Conservation (phyloP, 306 rosid species). For the Oxytropis ochrocephala region DNA sequence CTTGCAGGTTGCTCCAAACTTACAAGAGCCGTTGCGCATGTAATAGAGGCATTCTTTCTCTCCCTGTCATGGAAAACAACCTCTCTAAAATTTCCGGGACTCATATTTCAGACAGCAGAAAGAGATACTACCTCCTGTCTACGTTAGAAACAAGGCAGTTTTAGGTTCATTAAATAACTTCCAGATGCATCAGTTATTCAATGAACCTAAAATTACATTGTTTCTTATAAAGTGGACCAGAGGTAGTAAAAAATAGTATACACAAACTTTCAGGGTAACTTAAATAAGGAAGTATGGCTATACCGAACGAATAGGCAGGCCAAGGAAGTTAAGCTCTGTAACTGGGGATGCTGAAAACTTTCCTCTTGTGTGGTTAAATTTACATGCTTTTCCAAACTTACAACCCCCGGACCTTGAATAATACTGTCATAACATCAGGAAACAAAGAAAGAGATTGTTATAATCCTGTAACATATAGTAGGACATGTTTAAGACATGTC, state of each 20-base stretch:
- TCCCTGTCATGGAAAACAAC: conserved; percentile 45
- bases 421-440: conserved; percentile 55
- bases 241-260: conserved; percentile 1
- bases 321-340: conserved; percentile 70
- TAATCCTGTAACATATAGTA: conserved; percentile 14
- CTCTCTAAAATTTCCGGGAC: neutral
- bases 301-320: conserved; percentile 91
- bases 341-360: conserved; percentile 27
- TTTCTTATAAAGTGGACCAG: too few species aligned
- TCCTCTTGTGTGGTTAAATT: conserved; percentile 64
- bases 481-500: neutral
- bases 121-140: too few species aligned
- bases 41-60: conserved; percentile 83
- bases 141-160: too few species aligned
- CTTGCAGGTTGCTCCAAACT: conserved; percentile 81
- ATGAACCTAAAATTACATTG: too few species aligned
- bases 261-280: conserved; percentile 12
- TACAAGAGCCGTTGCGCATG: conserved; percentile 90
- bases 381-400: conserved; percentile 73
- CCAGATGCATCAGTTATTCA: too few species aligned
- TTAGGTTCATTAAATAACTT: too few species aligned
- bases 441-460: neutral
- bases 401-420: conserved; percentile 82
- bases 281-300: conserved; percentile 3
- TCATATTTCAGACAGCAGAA: conserved; percentile 13